Evolutionary conservation across 1,139 yeast genomes (phyloP).

Genomic region (Yamadazyma taylorii): DNA sequence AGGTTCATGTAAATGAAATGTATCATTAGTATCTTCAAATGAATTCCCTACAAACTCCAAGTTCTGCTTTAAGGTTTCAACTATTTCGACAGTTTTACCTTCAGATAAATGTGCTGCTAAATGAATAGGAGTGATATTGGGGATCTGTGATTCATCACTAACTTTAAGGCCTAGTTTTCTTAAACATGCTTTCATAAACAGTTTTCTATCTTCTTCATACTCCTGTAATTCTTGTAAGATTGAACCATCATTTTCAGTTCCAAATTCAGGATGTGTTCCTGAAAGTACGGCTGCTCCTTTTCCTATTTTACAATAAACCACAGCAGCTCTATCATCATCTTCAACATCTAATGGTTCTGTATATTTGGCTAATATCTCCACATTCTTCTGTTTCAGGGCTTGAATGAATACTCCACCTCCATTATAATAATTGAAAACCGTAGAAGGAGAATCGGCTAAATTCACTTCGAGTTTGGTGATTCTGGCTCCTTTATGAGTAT

Average conservation of each 20-base stretch:
- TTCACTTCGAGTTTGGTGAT: slow-evolving; percentile 49
- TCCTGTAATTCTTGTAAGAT: slow-evolving; percentile 16
- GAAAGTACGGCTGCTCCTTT: slow-evolving; percentile 74
- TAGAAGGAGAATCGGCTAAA: slow-evolving; percentile 26
- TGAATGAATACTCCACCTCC: slow-evolving; percentile 89
- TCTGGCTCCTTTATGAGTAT: slow-evolving; percentile 71
- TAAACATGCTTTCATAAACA: slow-evolving; percentile 58
- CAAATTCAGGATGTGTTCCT: slow-evolving; percentile 91
- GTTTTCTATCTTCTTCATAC: slow-evolving; percentile 49
- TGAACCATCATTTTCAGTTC: slow-evolving; percentile 41
- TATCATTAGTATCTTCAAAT: slow-evolving; percentile 54
- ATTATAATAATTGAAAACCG: slow-evolving; percentile 56
- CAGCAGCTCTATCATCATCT: slow-evolving; percentile 64
- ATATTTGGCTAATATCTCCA: slow-evolving; percentile 73
- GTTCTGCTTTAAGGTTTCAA: slow-evolving; percentile 30
- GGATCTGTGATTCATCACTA: slow-evolving; percentile 53
- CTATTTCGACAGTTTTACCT: slow-evolving; percentile 22
- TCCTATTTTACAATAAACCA: slow-evolving; percentile 66
- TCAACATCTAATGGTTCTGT: slow-evolving; percentile 38
- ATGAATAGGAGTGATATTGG: slow-evolving; percentile 66
- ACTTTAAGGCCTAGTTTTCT: slow-evolving; percentile 66
- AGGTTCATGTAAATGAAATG: slow-evolving; percentile 44
- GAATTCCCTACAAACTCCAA: slow-evolving; percentile 46
- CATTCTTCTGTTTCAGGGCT: slow-evolving; percentile 58
- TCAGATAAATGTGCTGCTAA: slow-evolving; percentile 37